phyloP scores from a whole-genome alignment of 1,284 basidiomycete species.

The Ceratobasidium sp. region DNA sequence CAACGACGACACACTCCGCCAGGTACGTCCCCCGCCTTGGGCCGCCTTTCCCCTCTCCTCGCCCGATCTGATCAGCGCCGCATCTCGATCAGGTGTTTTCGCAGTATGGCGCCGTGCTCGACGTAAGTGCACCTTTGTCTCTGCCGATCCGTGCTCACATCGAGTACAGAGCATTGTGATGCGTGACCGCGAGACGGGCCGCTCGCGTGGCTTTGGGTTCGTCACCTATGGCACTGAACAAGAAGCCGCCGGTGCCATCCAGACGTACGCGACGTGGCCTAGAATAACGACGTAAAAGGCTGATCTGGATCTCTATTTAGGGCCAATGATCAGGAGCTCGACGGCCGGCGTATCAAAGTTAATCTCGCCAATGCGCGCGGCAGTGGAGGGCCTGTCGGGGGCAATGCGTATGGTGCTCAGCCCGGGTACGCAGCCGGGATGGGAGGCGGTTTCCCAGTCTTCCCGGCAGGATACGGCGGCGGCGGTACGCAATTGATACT shows the following conservation, averaged over 20 bases:
- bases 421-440: neutral
- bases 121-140: slow-evolving; percentile 38
- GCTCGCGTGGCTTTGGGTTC: slow-evolving; percentile 97
- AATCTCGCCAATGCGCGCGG: slow-evolving; percentile 84
- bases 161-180: slow-evolving; percentile 84
- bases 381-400: slow-evolving; percentile 51
- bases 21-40: neutral
- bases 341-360: slow-evolving; percentile 92
- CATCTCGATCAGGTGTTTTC: slow-evolving; percentile 43
- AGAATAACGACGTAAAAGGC: neutral
- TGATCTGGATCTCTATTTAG: slow-evolving; percentile 45
- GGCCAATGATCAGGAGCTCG: slow-evolving; percentile 93
- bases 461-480: slow-evolving; percentile 30
- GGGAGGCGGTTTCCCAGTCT: neutral
- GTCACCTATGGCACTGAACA: slow-evolving; percentile 91
- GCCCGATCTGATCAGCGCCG: slow-evolving; percentile 27
- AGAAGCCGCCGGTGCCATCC: slow-evolving; percentile 90
- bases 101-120: slow-evolving; percentile 44
- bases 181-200: slow-evolving; percentile 96
- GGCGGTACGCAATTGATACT: neutral
- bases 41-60: neutral
- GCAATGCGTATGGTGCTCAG: slow-evolving; percentile 47
- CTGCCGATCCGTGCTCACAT: slow-evolving; percentile 32
- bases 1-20: slow-evolving; percentile 39
- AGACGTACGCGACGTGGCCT: slow-evolving; percentile 4